Conservation (phyloP, 1,139 yeast species). For the Yamadazyma mexicana region DNA sequence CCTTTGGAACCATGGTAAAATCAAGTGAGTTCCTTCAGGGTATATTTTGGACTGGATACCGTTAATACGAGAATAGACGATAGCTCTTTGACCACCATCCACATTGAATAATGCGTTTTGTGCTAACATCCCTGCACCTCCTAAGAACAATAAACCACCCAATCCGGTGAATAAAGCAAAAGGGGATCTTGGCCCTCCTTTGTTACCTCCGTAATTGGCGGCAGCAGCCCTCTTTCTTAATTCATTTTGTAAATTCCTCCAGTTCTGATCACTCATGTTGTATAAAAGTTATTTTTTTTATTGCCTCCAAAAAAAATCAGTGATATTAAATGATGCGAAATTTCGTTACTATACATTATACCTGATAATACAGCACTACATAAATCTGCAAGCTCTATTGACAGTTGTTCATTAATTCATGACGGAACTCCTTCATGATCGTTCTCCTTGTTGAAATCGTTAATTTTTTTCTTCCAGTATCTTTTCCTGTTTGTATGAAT, state of each 20-base stretch:
- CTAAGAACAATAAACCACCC: constrained; percentile 74
- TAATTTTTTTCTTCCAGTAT: constrained; percentile 39
- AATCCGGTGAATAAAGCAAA: constrained; percentile 70
- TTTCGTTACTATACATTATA: background rate
- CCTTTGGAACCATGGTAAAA: constrained; percentile 92
- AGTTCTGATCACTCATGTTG: constrained; percentile 53
- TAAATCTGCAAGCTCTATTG: background rate
- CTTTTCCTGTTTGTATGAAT: constrained; percentile 42
- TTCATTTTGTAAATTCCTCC: constrained; percentile 68
- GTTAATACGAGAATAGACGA: constrained; percentile 80
- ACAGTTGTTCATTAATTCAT: constrained; percentile 11
- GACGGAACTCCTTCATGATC: constrained; percentile 50
- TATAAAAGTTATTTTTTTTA: background rate
- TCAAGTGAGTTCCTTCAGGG: constrained; percentile 93
- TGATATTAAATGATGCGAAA: background rate
- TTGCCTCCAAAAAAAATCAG: constrained; percentile 1
- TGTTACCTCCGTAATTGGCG: constrained; percentile 18
- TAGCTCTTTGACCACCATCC: constrained; percentile 99
- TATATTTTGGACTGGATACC: constrained; percentile 88
- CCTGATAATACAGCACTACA: background rate
- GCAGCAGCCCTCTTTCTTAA: constrained; percentile 66
- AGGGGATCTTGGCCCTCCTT: constrained; percentile 51
- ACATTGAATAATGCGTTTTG: constrained; percentile 88
- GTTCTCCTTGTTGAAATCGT: constrained; percentile 36
- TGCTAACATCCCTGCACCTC: constrained; percentile 66